Conservation (phyloP, 139 green algal genomes). For the Chlamydomonas sphaeroides region DNA sequence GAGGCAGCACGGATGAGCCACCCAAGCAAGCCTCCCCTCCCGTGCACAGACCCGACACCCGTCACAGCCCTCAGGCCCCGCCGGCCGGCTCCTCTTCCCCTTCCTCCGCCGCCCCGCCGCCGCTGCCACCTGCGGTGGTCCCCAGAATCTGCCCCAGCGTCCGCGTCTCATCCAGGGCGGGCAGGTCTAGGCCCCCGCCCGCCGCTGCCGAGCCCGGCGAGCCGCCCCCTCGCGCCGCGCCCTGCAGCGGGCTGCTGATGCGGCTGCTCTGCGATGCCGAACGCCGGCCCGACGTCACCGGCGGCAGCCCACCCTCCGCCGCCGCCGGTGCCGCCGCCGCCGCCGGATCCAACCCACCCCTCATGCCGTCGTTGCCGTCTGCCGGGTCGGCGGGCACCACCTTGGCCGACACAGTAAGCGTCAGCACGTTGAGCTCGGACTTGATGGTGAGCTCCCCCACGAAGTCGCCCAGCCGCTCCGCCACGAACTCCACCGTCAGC, state of each 20-base stretch:
- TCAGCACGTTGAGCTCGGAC: slow-evolving; percentile 67
- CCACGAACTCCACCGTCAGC: slow-evolving; percentile 69
- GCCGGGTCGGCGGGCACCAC: slow-evolving; percentile 39
- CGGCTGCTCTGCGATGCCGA: slow-evolving; percentile 29
- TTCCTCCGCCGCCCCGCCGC: too few species aligned
- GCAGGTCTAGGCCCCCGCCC: neutral
- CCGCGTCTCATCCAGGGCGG: slow-evolving; percentile 28
- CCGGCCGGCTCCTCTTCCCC: too few species aligned
- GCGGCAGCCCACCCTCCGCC: slow-evolving; percentile 13
- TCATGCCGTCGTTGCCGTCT: neutral
- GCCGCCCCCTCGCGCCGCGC: neutral
- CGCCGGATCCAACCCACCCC: neutral
- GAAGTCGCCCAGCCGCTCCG: slow-evolving; percentile 59
- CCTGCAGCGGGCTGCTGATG: slow-evolving; percentile 16
- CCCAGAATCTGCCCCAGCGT: slow-evolving; percentile 26
- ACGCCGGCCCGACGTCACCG: slow-evolving; percentile 24
- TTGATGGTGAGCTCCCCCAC: slow-evolving; percentile 64
- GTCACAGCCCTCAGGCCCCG: too few species aligned
- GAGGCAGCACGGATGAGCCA: too few species aligned
- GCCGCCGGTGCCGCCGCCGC: neutral
- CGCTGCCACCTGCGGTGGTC: neutral
- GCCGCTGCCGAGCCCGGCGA: neutral
- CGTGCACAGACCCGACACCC: too few species aligned
- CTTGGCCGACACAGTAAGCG: slow-evolving; percentile 64
- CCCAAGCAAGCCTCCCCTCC: too few species aligned